Evolutionary conservation across 2,329 filamentous ascomycete species (phyloP), one percentile per base, ranked within the genome.

Genomic region (Ampelomyces quisqualis): DNA sequence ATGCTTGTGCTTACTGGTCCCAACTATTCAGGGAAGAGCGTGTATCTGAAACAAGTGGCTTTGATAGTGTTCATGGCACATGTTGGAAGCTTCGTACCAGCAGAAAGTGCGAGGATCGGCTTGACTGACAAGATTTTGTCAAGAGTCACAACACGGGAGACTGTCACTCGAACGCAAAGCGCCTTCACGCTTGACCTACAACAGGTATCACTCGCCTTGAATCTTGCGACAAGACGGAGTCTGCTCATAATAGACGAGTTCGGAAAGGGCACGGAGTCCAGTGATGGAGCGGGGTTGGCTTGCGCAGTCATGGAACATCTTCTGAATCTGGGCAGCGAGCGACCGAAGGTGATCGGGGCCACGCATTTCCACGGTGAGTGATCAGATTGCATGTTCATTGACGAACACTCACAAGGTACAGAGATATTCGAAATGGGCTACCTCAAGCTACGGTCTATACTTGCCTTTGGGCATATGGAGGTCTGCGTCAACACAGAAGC

Each of bases 11-110:
- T 98, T 57, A 97, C 93, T 0, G 93, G 93, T 0, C 90, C 93
- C 4, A 98, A 98, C 56, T 94, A 93, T 64, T 97, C 93, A 0
- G 93, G 93, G 0, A 98, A 98, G 68, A 97, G 90, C 55, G 81
- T 97, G 0, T 97, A 95, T 67, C 77, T 97, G 62, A 98, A 95
- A 67, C 91, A 98, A 65, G 81, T 88, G 21, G 93, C 90, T 4
- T 73, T 96, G 34, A 93, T 95, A 43, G 84, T 95, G 10, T 96
- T 93, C 62, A 78, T 98, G 67, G 88, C 93, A 0, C 93, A 98
- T 61, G 80, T 95, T 38, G 93, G 93, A 36, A 75, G 89, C 64
- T 97, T 88, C 62, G 88, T 98, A 1, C 91, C 93, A 1, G 91
- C 90, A 1, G 77, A 83, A 11, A 73, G 69, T 19, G 91, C 90